Evolutionary conservation across 352 stramenopile species (phyloP).

Genomic region (Globisporangium middletonii): DNA sequence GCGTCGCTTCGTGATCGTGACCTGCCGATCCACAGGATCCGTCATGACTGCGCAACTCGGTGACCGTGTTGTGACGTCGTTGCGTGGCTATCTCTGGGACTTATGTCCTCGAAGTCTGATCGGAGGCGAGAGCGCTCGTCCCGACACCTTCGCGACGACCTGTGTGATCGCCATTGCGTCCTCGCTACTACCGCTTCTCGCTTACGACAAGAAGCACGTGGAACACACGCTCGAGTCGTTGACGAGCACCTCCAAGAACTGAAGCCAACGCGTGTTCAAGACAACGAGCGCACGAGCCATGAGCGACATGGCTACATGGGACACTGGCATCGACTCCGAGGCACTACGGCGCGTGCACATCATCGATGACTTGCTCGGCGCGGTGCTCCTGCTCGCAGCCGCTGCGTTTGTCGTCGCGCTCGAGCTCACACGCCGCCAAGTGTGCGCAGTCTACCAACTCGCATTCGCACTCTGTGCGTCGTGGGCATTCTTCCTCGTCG

Average conservation of each 20-base stretch:
- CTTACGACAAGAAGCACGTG: not conserved
- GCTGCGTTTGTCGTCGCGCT: slow-evolving; percentile 41
- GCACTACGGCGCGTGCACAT: slow-evolving; percentile 45
- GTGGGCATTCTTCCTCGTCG: slow-evolving; percentile 55
- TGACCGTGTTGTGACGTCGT: not conserved
- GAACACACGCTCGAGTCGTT: too few species aligned
- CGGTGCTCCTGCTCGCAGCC: slow-evolving; percentile 49
- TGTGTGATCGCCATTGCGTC: not conserved
- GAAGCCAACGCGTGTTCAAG: not conserved
- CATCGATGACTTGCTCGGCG: slow-evolving; percentile 70
- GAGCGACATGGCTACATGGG: slow-evolving; percentile 7
- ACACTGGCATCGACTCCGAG: slow-evolving; percentile 12
- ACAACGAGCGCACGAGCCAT: not conserved
- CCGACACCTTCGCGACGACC: not conserved
- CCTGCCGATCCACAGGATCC: not conserved
- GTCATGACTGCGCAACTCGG: not conserved
- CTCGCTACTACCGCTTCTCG: not conserved
- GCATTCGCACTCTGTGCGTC: slow-evolving; percentile 51
- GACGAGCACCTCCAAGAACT: not conserved
- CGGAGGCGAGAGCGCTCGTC: not conserved
- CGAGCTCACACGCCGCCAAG: slow-evolving; percentile 62
- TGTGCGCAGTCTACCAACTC: slow-evolving; percentile 67
- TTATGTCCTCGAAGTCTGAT: too few species aligned
- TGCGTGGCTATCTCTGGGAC: not conserved
- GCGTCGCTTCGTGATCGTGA: slow-evolving; percentile 8